Conservation (phyloP, 441 rosid species). For the Hypseocharis bilobata region DNA sequence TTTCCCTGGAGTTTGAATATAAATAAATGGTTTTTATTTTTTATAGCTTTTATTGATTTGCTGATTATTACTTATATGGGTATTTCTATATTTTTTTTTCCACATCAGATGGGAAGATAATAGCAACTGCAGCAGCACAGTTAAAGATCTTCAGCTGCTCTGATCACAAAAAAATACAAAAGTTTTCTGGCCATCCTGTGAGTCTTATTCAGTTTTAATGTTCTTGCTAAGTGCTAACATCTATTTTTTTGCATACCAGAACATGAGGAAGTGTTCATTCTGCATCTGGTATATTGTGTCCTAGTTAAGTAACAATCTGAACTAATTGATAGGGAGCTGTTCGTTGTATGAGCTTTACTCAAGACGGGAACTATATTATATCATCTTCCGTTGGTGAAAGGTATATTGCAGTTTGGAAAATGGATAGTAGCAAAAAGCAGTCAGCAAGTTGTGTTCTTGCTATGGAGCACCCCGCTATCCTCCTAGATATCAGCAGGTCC, state of each 20-base stretch:
- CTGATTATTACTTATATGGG: conserved; percentile 21
- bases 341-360: conserved; percentile 60
- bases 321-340: conserved; percentile 58
- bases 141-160: conserved; percentile 61
- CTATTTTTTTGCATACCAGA: not conserved
- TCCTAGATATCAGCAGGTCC: conserved; percentile 55
- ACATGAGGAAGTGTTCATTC: conserved; percentile 9
- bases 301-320: conserved; percentile 14
- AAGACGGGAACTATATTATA: conserved; percentile 63
- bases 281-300: not conserved
- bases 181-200: conserved; percentile 94
- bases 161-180: conserved; percentile 68
- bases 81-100: not conserved
- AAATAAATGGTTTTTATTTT: not conserved
- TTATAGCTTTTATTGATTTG: not conserved
- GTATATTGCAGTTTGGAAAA: conserved; percentile 70
- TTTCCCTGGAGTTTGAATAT: not conserved
- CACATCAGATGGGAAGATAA: conserved; percentile 58
- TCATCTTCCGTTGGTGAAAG: conserved; percentile 79
- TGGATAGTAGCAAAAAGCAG: conserved; percentile 59
- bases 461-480: conserved; percentile 87
- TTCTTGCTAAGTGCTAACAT: conserved; percentile 4
- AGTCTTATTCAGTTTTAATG: conserved; percentile 30
- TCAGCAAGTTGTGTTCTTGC: conserved; percentile 87
- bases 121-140: conserved; percentile 78